Conservation (phyloP, 2,329 filamentous ascomycete species). For the Botrytis byssoidea region DNA sequence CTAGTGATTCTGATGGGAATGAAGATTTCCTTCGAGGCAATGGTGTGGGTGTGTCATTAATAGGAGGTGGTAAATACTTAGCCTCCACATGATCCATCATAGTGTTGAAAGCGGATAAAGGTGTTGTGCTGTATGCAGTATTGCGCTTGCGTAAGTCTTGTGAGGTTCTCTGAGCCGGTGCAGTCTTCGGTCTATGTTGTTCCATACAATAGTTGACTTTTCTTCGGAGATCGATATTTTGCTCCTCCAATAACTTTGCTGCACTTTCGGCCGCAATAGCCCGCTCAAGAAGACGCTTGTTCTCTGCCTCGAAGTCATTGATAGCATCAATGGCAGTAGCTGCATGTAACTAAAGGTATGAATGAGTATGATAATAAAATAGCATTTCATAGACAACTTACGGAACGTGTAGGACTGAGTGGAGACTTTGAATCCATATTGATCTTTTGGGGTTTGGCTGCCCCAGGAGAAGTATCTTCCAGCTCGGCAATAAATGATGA, state of each 20-base stretch:
- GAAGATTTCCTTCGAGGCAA: not conserved
- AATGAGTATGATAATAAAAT: not conserved
- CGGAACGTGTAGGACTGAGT: constrained; percentile 15
- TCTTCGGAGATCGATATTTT: constrained; percentile 30
- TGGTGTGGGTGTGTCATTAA: constrained; percentile 2
- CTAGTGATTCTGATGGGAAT: not conserved
- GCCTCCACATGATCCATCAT: constrained; percentile 20
- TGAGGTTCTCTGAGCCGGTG: constrained; percentile 20
- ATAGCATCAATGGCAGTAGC: constrained; percentile 19
- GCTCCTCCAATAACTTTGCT: constrained; percentile 29
- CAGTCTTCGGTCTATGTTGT: constrained; percentile 28
- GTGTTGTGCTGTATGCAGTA: constrained; percentile 17
- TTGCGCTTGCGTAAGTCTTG: constrained; percentile 2
- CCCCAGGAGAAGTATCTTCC: constrained; percentile 32
- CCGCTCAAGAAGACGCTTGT: constrained; percentile 19
- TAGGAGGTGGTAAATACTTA: not conserved
- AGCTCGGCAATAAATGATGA: constrained; percentile 32
- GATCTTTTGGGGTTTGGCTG: not conserved
- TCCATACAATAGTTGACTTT: constrained; percentile 28
- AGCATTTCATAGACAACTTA: not conserved
- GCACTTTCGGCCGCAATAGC: constrained; percentile 32
- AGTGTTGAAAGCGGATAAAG: constrained; percentile 30
- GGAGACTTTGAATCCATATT: constrained; percentile 1
- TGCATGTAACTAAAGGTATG: constrained; percentile 6
- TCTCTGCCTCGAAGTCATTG: constrained; percentile 21